Evolutionary conservation across 148 eudicot species (phyloP).

Genomic region (Pouteria glomerata): DNA sequence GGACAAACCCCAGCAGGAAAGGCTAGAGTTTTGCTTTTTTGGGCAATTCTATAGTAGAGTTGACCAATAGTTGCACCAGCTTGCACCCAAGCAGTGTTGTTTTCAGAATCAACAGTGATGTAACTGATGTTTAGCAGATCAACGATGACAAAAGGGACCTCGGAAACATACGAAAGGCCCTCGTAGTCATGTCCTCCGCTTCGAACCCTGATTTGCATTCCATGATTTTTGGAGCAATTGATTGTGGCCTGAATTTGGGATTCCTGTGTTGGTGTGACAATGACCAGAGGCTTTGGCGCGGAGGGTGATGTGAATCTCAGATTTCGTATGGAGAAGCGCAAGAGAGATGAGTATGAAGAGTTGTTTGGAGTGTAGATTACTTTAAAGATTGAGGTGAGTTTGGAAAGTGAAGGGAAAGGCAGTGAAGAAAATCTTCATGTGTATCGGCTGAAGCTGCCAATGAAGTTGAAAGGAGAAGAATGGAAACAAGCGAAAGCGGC

Average conservation of each 20-base stretch:
- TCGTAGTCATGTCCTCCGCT: no score
- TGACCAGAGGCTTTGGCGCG: background rate
- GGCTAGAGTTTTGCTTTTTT: background rate
- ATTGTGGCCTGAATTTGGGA: background rate
- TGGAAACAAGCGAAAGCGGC: no score
- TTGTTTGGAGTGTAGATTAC: background rate
- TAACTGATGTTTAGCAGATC: background rate
- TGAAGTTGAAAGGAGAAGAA: background rate
- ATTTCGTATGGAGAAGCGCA: background rate
- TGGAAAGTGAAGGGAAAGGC: background rate
- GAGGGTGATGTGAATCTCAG: background rate
- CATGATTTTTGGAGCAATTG: background rate
- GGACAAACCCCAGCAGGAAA: background rate
- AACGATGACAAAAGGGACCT: background rate
- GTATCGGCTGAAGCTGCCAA: background rate
- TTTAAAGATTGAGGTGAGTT: slow-evolving; percentile 7
- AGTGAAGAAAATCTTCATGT: no score
- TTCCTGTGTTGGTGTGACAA: background rate
- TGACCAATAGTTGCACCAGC: no score
- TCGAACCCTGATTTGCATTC: no score
- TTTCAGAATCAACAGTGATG: background rate
- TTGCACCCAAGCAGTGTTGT: background rate
- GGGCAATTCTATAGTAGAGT: background rate
- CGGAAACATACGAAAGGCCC: background rate
- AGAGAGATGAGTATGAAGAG: background rate